A percentile compares a stretch with the other conserved stretches of the same genome.
Conservation (phyloP, 2,329 filamentous ascomycete species). For the Venturia carpophila region DNA sequence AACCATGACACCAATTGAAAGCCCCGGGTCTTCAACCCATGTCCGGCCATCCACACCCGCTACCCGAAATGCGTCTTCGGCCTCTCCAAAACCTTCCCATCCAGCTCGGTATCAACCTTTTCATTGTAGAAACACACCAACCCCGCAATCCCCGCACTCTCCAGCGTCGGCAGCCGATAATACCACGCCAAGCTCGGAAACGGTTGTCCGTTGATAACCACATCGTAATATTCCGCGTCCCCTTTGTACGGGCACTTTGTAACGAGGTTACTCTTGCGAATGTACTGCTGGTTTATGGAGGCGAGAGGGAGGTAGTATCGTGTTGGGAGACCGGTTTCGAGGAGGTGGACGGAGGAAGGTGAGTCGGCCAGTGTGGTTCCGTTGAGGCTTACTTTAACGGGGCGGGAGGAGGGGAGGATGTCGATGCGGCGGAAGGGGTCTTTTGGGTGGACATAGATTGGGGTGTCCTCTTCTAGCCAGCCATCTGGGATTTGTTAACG, state of each 20-base stretch:
- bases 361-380: slow-evolving; percentile 44
- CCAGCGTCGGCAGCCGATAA: slow-evolving; percentile 50
- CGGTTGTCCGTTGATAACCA: slow-evolving; percentile 34
- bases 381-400: slow-evolving; percentile 43
- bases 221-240: slow-evolving; percentile 53
- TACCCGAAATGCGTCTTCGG: slow-evolving; percentile 27
- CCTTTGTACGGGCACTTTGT: slow-evolving; percentile 62
- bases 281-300: slow-evolving; percentile 38
- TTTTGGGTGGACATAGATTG: slow-evolving; percentile 56
- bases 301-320: slow-evolving; percentile 54
- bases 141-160: slow-evolving; percentile 50
- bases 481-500: slow-evolving; percentile 23
- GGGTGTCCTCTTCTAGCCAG: slow-evolving; percentile 53
- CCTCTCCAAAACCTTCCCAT: slow-evolving; percentile 38
- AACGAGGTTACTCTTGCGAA: slow-evolving; percentile 44
- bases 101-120: slow-evolving; percentile 55
- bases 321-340: slow-evolving; percentile 52
- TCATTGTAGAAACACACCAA: slow-evolving; percentile 60
- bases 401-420: slow-evolving; percentile 48
- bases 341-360: slow-evolving; percentile 43
- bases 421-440: slow-evolving; percentile 61
- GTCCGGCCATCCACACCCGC: background rate
- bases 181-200: slow-evolving; percentile 46
- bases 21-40: too few relatives aligned
- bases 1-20: too few relatives aligned